phyloP scores from a whole-genome alignment of 148 eudicot genomes.

The Persicaria maculosa region DNA sequence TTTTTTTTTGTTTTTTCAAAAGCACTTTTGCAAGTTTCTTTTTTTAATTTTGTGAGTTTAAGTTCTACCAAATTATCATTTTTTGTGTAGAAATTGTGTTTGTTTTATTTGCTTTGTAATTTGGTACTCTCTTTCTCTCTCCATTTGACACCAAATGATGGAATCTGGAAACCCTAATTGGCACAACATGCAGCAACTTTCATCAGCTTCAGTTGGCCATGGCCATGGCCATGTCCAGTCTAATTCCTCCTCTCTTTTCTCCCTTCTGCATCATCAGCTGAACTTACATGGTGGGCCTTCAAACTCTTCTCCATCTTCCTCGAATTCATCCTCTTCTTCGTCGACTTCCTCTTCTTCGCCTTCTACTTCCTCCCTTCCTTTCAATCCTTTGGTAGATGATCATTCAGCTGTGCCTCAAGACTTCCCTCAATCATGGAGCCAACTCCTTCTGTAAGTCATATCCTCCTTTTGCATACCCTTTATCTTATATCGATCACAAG shows the following conservation, averaged over 20 bases:
- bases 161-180: slow-evolving; percentile 11
- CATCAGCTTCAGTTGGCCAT: background rate
- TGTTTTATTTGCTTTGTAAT: background rate
- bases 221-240: background rate
- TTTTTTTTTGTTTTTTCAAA: background rate
- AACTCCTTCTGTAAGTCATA: slow-evolving; percentile 16
- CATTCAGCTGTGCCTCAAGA: slow-evolving; percentile 11
- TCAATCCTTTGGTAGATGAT: slow-evolving; percentile 7
- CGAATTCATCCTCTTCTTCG: background rate
- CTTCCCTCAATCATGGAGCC: slow-evolving; percentile 15
- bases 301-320: background rate
- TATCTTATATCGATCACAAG: too few species aligned
- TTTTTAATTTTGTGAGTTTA: background rate
- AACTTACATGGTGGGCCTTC: slow-evolving; percentile 8
- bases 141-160: slow-evolving; percentile 10
- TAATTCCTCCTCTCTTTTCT: slow-evolving; percentile 9
- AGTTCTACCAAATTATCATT: slow-evolving; percentile 1
- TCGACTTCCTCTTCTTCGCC: background rate
- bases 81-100: background rate
- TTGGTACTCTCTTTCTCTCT: background rate
- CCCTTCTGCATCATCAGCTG: slow-evolving; percentile 7
- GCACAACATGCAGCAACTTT: slow-evolving; percentile 9
- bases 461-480: background rate
- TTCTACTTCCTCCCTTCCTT: slow-evolving; percentile 6
- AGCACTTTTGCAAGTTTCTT: background rate